Evolutionary conservation across 129 eudicot genomes (phyloP).

Genomic region (Flaveria ramosissima): DNA sequence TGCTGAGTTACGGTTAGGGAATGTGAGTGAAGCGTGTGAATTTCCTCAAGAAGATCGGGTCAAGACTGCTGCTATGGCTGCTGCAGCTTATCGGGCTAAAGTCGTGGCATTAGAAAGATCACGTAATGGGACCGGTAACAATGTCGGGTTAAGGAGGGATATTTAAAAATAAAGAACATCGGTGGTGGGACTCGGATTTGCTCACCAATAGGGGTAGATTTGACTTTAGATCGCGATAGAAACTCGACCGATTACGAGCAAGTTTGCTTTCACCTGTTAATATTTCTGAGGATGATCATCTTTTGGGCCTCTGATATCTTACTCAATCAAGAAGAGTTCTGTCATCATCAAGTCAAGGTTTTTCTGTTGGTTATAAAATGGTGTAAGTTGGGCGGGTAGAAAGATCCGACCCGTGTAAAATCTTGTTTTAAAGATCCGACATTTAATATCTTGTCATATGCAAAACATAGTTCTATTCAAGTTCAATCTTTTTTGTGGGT

Average conservation of each 20-base stretch:
- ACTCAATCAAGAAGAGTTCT: conserved; percentile 33
- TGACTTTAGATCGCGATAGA: conserved; percentile 30
- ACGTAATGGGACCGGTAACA: conserved; percentile 39
- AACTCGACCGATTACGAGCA: conserved; percentile 22
- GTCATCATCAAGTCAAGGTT: not conserved
- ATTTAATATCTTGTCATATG: conserved; percentile 39
- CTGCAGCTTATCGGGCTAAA: conserved; percentile 75
- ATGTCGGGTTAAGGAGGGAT: conserved; percentile 51
- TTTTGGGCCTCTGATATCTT: conserved; percentile 15
- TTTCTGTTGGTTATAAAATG: conserved; percentile 8
- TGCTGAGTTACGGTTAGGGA: conserved; percentile 64
- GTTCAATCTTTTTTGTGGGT: conserved; percentile 14
- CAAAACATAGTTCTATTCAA: conserved; percentile 25
- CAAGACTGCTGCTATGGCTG: conserved; percentile 55
- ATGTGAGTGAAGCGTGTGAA: conserved; percentile 66
- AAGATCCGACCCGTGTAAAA: conserved; percentile 34
- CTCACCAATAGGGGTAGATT: conserved; percentile 35
- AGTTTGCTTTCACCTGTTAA: conserved; percentile 45
- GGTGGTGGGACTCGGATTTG: conserved; percentile 21
- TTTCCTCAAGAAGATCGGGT: conserved; percentile 59
- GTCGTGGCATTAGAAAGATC: conserved; percentile 63
- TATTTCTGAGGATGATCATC: conserved; percentile 31
- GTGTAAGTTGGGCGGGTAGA: conserved; percentile 18
- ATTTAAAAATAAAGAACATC: conserved; percentile 22
- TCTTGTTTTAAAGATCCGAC: conserved; percentile 39